A percentile compares a stretch with the other conserved stretches of the same genome.
Evolutionary conservation across 345 rosid genomes (phyloP).

Genomic region (Aquilaria sinensis): DNA sequence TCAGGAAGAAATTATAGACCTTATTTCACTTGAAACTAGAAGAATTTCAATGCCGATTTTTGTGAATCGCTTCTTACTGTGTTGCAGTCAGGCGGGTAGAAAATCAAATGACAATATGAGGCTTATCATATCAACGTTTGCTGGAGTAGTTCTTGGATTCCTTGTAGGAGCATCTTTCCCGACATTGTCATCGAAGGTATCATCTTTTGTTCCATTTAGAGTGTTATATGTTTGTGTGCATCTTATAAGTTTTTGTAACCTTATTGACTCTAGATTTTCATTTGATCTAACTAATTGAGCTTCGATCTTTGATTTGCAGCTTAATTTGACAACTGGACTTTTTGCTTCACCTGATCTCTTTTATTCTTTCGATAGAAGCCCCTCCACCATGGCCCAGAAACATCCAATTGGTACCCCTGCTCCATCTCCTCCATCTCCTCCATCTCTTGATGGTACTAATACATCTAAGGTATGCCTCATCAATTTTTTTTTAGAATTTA

Average conservation of each 20-base stretch:
- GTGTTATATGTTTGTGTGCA: neutral
- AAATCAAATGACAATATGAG: constrained; percentile 78
- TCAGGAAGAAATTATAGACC: neutral
- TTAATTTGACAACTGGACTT: constrained; percentile 50
- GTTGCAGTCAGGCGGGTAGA: constrained; percentile 46
- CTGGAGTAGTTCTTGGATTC: constrained; percentile 75
- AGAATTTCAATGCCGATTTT: neutral
- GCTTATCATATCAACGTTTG: constrained; percentile 49
- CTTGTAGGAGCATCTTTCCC: constrained; percentile 77
- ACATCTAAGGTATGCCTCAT: constrained; percentile 45
- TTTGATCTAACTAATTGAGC: neutral
- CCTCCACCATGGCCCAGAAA: constrained; percentile 33
- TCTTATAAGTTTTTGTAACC: neutral
- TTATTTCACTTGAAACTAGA: neutral
- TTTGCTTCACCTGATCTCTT: constrained; percentile 39
- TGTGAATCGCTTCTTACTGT: constrained; percentile 10
- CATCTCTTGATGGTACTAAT: constrained; percentile 24
- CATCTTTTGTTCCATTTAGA: neutral
- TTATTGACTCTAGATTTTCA: neutral
- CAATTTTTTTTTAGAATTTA: too few relatives aligned
- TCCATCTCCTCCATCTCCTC: neutral
- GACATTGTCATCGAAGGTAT: constrained; percentile 63
- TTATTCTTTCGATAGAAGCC: constrained; percentile 36
- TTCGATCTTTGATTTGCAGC: constrained; percentile 36
- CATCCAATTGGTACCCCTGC: constrained; percentile 9